phyloP scores from a whole-genome alignment of 1,139 yeast genomes.

The Magnusiomyces paraingens region DNA sequence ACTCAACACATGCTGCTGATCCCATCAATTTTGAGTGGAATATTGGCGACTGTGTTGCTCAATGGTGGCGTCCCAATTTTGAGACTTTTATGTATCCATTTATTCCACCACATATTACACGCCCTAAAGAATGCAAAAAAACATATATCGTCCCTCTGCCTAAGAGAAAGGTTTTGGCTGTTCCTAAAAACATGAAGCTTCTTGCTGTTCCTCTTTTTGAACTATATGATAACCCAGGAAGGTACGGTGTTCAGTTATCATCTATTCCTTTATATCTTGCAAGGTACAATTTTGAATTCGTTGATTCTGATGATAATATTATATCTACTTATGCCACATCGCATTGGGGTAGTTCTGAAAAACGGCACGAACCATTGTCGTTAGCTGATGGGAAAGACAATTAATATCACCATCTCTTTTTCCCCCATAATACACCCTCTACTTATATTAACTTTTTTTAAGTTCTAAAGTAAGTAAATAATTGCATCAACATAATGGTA shows the following conservation, averaged over 20 bases:
- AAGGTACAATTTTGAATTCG: slow-evolving; percentile 31
- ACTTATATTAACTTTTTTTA: too few relatives aligned
- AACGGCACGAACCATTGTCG: too few relatives aligned
- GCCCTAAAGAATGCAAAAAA: slow-evolving; percentile 36
- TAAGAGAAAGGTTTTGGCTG: slow-evolving; percentile 25
- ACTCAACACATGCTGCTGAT: slow-evolving; percentile 17
- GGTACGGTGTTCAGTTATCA: slow-evolving; percentile 32
- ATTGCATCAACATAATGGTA: too few relatives aligned
- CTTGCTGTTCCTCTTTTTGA: slow-evolving; percentile 35
- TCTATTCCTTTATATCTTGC: slow-evolving; percentile 34
- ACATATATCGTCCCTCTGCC: slow-evolving; percentile 33
- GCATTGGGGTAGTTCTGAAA: slow-evolving; percentile 2
- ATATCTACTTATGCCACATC: slow-evolving; percentile 18
- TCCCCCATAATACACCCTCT: too few relatives aligned
- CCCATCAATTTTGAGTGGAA: slow-evolving; percentile 27
- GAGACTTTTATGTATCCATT: slow-evolving; percentile 36
- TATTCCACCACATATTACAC: slow-evolving; percentile 33
- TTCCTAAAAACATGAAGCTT: slow-evolving; percentile 31
- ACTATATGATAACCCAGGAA: slow-evolving; percentile 32
- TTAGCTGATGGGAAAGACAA: too few relatives aligned
- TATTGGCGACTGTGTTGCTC: slow-evolving; percentile 33
- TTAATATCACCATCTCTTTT: too few relatives aligned
- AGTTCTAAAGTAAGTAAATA: too few relatives aligned
- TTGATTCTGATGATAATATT: slow-evolving; percentile 27
- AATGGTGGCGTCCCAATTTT: slow-evolving; percentile 38